Conservation (phyloP, 371 early-diverging fungal species). For the Nematocida ironsii region DNA sequence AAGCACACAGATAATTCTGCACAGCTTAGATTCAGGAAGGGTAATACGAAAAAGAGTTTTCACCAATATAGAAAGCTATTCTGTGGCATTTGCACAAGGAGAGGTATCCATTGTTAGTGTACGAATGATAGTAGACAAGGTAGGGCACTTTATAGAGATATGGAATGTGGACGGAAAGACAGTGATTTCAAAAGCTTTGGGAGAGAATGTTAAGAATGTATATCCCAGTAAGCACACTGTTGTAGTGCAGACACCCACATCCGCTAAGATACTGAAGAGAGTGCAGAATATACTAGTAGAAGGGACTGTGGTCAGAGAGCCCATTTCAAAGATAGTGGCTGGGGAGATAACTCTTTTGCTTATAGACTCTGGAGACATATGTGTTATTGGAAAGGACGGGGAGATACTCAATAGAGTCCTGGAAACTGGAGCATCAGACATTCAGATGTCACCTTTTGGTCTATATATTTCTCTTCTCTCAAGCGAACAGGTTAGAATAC, state of each 20-base stretch:
- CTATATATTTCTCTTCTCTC: slow-evolving; percentile 45
- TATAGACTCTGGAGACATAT: background rate
- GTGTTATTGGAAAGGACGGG: slow-evolving; percentile 18
- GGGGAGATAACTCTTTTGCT: background rate
- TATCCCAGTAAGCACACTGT: background rate
- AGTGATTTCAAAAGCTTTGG: slow-evolving; percentile 28
- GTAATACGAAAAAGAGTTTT: slow-evolving; percentile 33
- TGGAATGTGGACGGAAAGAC: slow-evolving; percentile 21
- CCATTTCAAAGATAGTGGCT: slow-evolving; percentile 19
- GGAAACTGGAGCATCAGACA: background rate
- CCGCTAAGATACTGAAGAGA: slow-evolving; percentile 12
- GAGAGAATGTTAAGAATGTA: slow-evolving; percentile 29
- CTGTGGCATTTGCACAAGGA: background rate
- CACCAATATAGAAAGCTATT: slow-evolving; percentile 14
- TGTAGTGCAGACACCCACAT: background rate
- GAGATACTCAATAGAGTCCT: slow-evolving; percentile 7
- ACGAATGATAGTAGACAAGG: slow-evolving; percentile 2
- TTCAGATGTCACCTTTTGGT: slow-evolving; percentile 50
- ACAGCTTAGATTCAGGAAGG: slow-evolving; percentile 12
- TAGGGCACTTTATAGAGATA: slow-evolving; percentile 26
- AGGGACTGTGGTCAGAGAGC: background rate
- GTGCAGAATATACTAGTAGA: slow-evolving; percentile 17
- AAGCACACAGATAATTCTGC: slow-evolving; percentile 4
- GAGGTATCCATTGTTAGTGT: slow-evolving; percentile 29
- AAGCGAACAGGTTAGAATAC: slow-evolving; percentile 24